Evolutionary conservation across 2,329 filamentous ascomycete genomes (phyloP), one percentile per base, ranked within the genome.

Genomic region (Rachicladosporium sp.): DNA sequence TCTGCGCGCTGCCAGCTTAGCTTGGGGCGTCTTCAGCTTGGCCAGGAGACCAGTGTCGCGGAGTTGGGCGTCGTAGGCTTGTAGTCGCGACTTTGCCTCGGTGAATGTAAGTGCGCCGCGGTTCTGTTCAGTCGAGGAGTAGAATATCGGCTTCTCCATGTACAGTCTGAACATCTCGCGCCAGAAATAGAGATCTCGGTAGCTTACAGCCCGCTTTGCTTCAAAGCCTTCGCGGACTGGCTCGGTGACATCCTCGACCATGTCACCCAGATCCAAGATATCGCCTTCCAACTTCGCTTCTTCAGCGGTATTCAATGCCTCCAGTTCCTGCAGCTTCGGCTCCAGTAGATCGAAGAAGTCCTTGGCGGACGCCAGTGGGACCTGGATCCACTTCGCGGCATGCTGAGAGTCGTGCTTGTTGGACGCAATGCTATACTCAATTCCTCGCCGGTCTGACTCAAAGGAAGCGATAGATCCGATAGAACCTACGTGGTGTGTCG

Each of bases 81-180:
- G 67, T 5, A 91, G 68, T 49, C 83, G 76, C 41, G 73, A 68
- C 37, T 78, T 68, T 1, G 85, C 85, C 44, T 74, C 72, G 4
- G 68, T 65, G 46, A 79, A 80, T 37, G 74, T 72, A 37, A 84
- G 71, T 2, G 74, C 69, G 10, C 82, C 82, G 41, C 80, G 77
- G 47, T 84, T 78, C 27, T 64, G 62, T 57, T 93, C 85, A 27
- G 76, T 74, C 0, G 79, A 82, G 1, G 82, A 85, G 57, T 91
- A 91, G 63, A 93, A 93, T 23, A 93, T 70, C 40, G 80, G 74
- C 6, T 80, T 80, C 41, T 91, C 80, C 9, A 88, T 63, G 53
- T 93, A 93, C 0, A 89, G 63, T 43, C 86, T 78, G 51, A 93
- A 89, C 46, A 93, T 78, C 47, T 80, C 72, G 36, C 86, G 75